Percentiles rank a stretch among this genome's conserved stretches.
Conservation (phyloP, 345 rosid genomes). For the Citrus mangshanensis region DNA sequence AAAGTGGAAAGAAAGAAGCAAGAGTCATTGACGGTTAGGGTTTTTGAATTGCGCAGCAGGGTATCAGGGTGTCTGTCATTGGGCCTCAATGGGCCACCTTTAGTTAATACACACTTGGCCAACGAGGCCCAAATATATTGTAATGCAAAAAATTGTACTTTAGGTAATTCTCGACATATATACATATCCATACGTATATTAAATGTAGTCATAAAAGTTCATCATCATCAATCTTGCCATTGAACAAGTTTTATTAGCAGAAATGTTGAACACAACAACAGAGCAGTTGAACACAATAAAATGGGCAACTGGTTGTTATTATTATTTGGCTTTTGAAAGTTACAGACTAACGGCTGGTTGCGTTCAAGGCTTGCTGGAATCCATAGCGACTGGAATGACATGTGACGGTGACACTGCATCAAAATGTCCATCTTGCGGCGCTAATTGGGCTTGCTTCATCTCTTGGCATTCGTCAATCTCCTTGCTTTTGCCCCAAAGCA, state of each 20-base stretch:
- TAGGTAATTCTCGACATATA: no score
- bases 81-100: background rate
- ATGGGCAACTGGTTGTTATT: background rate
- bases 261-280: background rate
- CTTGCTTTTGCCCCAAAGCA: slow-evolving; percentile 77
- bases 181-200: no score
- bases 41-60: background rate
- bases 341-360: no score
- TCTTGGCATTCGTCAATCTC: slow-evolving; percentile 34
- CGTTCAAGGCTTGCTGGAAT: background rate
- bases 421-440: slow-evolving; percentile 15
- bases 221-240: background rate
- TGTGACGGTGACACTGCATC: slow-evolving; percentile 14
- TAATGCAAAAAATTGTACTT: no score
- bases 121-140: no score
- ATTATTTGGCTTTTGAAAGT: background rate
- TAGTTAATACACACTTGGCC: no score
- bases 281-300: background rate
- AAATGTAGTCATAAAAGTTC: no score
- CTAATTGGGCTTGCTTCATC: slow-evolving; percentile 38
- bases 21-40: background rate
- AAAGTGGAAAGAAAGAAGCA: background rate
- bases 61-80: no score
- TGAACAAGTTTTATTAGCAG: background rate
- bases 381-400: background rate